phyloP scores from a whole-genome alignment of 495 filamentous ascomycete genomes.

The Penicillium ucsense region DNA sequence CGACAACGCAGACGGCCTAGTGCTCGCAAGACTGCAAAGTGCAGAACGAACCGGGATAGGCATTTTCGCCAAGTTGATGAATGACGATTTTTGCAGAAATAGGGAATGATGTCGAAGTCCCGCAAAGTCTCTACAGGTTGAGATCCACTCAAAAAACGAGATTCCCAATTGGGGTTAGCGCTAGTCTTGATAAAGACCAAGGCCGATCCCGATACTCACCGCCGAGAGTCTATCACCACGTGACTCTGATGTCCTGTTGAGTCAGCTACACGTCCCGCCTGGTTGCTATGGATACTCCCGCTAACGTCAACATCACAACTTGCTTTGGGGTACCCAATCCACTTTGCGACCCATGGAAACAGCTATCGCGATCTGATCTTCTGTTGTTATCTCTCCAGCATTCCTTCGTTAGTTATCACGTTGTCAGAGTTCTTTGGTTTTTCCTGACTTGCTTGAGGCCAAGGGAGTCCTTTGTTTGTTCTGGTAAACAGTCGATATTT shows the following conservation, averaged over 20 bases:
- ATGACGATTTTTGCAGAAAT: not conserved
- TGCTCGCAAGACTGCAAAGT: conserved; percentile 34
- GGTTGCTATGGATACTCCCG: conserved; percentile 34
- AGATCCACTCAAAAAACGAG: conserved; percentile 13
- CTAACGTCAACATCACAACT: conserved; percentile 24
- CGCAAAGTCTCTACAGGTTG: no score
- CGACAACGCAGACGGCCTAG: conserved; percentile 13
- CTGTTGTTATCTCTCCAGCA: conserved; percentile 14
- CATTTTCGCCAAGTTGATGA: conserved; percentile 20
- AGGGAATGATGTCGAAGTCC: no score
- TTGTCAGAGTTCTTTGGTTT: conserved; percentile 1
- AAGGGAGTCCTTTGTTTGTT: conserved; percentile 3
- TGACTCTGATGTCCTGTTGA: conserved; percentile 8
- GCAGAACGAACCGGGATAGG: conserved; percentile 23
- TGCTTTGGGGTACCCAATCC: conserved; percentile 18
- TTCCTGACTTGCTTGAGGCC: not conserved
- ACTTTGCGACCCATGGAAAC: conserved; percentile 20
- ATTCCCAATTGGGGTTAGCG: conserved; percentile 11
- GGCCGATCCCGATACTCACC: conserved; percentile 10
- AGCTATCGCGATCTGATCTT: conserved; percentile 20
- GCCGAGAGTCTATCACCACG: not conserved
- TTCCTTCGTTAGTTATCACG: conserved; percentile 19
- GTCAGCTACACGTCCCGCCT: conserved; percentile 6
- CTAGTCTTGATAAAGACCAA: conserved; percentile 20
- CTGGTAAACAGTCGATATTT: conserved; percentile 21